Evolutionary conservation across 768 basidiomycete species (phyloP).

Genomic region (Tulasnella sp.): DNA sequence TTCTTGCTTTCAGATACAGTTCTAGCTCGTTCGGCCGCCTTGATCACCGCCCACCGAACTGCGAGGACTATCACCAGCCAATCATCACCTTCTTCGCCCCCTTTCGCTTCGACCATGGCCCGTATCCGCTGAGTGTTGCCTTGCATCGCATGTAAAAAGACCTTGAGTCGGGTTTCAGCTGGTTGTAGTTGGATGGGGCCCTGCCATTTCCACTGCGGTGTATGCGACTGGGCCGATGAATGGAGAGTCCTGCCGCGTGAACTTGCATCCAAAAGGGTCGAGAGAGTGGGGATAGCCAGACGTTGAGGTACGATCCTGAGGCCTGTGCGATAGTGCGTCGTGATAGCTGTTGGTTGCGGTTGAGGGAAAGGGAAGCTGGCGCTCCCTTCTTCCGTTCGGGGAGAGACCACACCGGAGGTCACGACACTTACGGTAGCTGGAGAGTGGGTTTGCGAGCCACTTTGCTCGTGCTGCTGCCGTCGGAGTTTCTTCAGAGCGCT

Average conservation of each 20-base stretch:
- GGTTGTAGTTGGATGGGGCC: slow-evolving; percentile 36
- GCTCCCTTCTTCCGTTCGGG: background rate
- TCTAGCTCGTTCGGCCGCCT: slow-evolving; percentile 20
- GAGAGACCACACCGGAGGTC: slow-evolving; percentile 15
- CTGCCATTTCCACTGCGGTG: slow-evolving; percentile 11
- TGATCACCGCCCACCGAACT: slow-evolving; percentile 35
- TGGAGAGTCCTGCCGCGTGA: slow-evolving; percentile 11
- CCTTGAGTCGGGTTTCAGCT: slow-evolving; percentile 27
- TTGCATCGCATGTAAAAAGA: slow-evolving; percentile 34
- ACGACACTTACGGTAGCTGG: slow-evolving; percentile 14
- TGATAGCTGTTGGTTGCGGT: slow-evolving; percentile 26
- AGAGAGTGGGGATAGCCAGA: slow-evolving; percentile 20
- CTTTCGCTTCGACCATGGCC: background rate
- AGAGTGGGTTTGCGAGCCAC: slow-evolving; percentile 23
- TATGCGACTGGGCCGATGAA: background rate
- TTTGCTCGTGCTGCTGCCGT: slow-evolving; percentile 19
- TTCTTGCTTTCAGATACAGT: background rate
- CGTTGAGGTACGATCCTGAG: slow-evolving; percentile 25
- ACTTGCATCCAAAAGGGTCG: slow-evolving; percentile 12
- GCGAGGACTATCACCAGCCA: slow-evolving; percentile 32
- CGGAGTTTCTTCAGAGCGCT: slow-evolving; percentile 27
- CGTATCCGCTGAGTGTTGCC: slow-evolving; percentile 31
- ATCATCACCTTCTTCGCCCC: background rate
- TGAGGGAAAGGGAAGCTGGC: slow-evolving; percentile 14
- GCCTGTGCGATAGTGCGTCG: slow-evolving; percentile 30